Conservation (phyloP, 148 eudicot species). For the Silene conica region DNA sequence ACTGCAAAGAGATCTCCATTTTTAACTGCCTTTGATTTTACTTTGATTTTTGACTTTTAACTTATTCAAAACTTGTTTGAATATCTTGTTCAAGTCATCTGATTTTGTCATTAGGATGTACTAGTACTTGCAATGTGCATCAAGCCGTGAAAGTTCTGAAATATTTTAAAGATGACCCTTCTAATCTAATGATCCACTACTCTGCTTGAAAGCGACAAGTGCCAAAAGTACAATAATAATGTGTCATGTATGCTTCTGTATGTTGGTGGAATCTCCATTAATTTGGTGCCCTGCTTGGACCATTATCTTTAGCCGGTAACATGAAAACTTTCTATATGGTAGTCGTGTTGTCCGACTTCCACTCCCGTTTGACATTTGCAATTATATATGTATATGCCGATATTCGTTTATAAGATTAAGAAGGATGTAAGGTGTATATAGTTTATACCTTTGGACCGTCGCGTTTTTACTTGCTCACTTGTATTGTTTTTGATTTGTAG, state of each 20-base stretch:
- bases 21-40: not conserved
- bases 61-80: not conserved
- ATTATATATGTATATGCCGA: not conserved
- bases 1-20: conserved; percentile 7
- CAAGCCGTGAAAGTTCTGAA: not conserved
- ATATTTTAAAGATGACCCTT: conserved; percentile 3
- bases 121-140: not conserved
- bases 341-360: not conserved
- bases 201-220: not conserved
- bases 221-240: conserved; percentile 2
- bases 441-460: too few relatives aligned
- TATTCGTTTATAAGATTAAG: too few relatives aligned
- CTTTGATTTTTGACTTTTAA: not conserved
- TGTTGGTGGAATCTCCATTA: not conserved
- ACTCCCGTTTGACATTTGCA: not conserved
- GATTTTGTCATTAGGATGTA: too few relatives aligned
- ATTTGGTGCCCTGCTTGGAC: not conserved
- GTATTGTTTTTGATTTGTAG: conserved; percentile 34
- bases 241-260: not conserved
- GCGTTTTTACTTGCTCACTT: not conserved
- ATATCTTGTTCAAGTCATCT: not conserved
- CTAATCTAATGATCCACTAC: not conserved
- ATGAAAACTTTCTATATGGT: not conserved
- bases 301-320: not conserved
- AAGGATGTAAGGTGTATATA: not conserved